Evolutionary conservation across 768 basidiomycete species (phyloP), one percentile per base, ranked within the genome.

Genomic region (Pholiota conissans): DNA sequence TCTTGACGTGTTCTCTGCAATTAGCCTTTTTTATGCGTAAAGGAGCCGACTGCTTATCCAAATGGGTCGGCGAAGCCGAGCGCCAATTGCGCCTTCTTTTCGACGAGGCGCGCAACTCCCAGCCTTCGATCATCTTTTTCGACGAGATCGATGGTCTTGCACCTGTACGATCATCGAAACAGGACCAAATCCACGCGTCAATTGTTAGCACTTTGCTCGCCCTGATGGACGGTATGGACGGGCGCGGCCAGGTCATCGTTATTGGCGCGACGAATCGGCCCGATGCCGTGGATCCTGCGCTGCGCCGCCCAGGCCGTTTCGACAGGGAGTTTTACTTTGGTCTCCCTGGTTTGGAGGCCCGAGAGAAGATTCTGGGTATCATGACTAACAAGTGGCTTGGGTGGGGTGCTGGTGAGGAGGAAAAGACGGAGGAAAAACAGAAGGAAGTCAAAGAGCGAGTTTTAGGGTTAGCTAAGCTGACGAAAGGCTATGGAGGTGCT

Each of bases 31-130:
- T 96, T 80, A 98, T 99, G 97, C 89, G 97, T 49, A 99, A 99
- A 75, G 97, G 97, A 18, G 97, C 97, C 30, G 97, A 99, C 72
- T 93, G 91, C 63, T 80, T 98, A 27, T 95, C 94, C 6, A 99
- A 99, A 76, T 99, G 96, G 96, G 97, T 99, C 11, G 97, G 97
- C 52, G 97, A 99, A 74, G 96, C 97, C 5, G 97, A 98, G 69
- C 86, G 97, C 1, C 96, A 98, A 70, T 81, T 99, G 2, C 86
- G 97, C 1, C 81, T 98, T 37, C 79, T 98, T 13, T 99, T 99
- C 70, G 96, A 98, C 62, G 96, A 98, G 76, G 97, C 97, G 0
- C 84, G 87, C 49, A 86, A 88, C 52, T 90, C 85, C 51, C 96
- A 98, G 66, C 96, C 97, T 0, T 91, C 89, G 62, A 98, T 98